Percentiles rank a stretch among this genome's conserved stretches.
phyloP scores from a whole-genome alignment of 192 early-diverging fungal species.

The Helicostylum pulchrum region DNA sequence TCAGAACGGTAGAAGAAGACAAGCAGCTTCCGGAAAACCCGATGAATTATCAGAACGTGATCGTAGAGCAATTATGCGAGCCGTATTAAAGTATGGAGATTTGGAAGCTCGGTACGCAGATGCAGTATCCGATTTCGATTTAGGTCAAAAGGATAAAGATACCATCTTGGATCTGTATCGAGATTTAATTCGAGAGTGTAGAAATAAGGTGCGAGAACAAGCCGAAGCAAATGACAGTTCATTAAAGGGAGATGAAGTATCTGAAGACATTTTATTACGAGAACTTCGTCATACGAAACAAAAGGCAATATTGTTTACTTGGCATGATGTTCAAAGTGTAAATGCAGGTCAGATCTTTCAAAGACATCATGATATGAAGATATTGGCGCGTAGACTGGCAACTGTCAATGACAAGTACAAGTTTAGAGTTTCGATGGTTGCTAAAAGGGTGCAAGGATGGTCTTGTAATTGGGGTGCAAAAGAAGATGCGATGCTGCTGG shows the following conservation, averaged over 20 bases:
- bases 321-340: constrained; percentile 73
- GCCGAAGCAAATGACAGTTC: neutral
- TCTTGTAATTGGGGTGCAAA: constrained; percentile 79
- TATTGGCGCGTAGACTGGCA: constrained; percentile 61
- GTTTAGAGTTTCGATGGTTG: constrained; percentile 75
- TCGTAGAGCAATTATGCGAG: constrained; percentile 73
- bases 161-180: constrained; percentile 41
- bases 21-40: constrained; percentile 8
- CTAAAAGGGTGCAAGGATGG: constrained; percentile 89
- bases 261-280: constrained; percentile 23
- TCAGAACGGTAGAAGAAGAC: constrained; percentile 28
- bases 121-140: constrained; percentile 77
- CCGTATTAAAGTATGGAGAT: constrained; percentile 82
- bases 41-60: constrained; percentile 72
- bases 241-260: neutral
- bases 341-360: constrained; percentile 82
- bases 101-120: constrained; percentile 75
- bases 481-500: constrained; percentile 95
- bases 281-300: constrained; percentile 43
- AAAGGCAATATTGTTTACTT: constrained; percentile 77
- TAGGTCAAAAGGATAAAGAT: constrained; percentile 59
- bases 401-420: constrained; percentile 51
- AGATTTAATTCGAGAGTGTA: constrained; percentile 48
- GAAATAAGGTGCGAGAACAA: constrained; percentile 50
- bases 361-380: constrained; percentile 69